phyloP scores from a whole-genome alignment of 495 filamentous ascomycete genomes.

The Rostrohypoxylon terebratum region DNA sequence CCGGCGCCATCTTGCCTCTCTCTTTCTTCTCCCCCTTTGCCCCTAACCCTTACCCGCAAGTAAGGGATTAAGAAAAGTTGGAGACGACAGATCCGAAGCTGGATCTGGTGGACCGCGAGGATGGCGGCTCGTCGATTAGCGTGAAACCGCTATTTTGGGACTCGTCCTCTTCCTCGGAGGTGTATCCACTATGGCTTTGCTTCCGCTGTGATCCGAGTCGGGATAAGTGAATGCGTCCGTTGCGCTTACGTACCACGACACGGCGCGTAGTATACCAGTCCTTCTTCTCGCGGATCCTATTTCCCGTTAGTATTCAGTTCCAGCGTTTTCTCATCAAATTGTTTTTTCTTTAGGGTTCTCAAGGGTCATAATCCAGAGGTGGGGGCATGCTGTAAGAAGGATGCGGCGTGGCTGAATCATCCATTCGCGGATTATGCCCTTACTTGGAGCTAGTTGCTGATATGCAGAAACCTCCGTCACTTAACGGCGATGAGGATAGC shows the following conservation, averaged over 20 bases:
- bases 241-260: slow-evolving; percentile 45
- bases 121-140: slow-evolving; percentile 25
- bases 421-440: neutral
- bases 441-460: neutral
- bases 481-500: neutral
- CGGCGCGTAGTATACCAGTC: slow-evolving; percentile 41
- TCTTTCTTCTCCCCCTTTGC: neutral
- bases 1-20: slow-evolving; percentile 20
- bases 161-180: slow-evolving; percentile 29
- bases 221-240: slow-evolving; percentile 44
- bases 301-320: neutral
- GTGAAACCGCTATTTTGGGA: slow-evolving; percentile 36
- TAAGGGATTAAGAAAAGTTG: slow-evolving; percentile 7
- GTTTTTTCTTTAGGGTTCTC: too few relatives aligned
- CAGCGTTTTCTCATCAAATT: neutral
- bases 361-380: neutral
- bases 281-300: slow-evolving; percentile 43
- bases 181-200: slow-evolving; percentile 20
- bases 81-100: slow-evolving; percentile 34
- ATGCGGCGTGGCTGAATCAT: slow-evolving; percentile 3
- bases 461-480: slow-evolving; percentile 8
- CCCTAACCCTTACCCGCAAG: neutral
- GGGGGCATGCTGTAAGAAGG: neutral
- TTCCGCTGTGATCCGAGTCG: slow-evolving; percentile 35
- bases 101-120: slow-evolving; percentile 27